Conservation (phyloP, 2,329 filamentous ascomycete genomes). For the Aspergillus sp. region DNA sequence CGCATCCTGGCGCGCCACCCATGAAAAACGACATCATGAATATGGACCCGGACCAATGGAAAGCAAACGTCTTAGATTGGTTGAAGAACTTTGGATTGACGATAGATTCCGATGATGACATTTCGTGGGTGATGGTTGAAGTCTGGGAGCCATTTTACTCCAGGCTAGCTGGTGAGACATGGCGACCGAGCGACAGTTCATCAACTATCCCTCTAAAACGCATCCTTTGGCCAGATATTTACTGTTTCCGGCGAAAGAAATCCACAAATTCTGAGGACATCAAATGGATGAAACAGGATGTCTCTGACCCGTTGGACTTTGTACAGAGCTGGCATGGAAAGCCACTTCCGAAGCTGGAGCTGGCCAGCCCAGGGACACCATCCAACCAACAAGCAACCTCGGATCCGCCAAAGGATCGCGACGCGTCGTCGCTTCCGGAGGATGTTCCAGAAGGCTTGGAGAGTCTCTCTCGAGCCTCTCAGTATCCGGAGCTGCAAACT, state of each 20-base stretch:
- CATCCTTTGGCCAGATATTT: slow-evolving; percentile 44
- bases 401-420: slow-evolving; percentile 21
- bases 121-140: slow-evolving; percentile 42
- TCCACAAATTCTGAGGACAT: slow-evolving; percentile 13
- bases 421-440: slow-evolving; percentile 19
- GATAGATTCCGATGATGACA: slow-evolving; percentile 27
- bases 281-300: slow-evolving; percentile 17
- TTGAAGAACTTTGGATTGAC: slow-evolving; percentile 35
- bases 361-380: slow-evolving; percentile 13
- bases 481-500: slow-evolving; percentile 40
- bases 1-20: slow-evolving; percentile 8
- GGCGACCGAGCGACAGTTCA: slow-evolving; percentile 24
- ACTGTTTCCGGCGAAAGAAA: slow-evolving; percentile 40
- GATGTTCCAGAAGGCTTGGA: slow-evolving; percentile 31
- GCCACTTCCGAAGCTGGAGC: slow-evolving; percentile 21
- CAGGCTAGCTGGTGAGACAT: slow-evolving; percentile 32
- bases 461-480: slow-evolving; percentile 37
- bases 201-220: slow-evolving; percentile 35
- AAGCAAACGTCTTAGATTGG: slow-evolving; percentile 35
- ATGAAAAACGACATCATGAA: slow-evolving; percentile 6
- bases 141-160: slow-evolving; percentile 40
- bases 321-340: slow-evolving; percentile 39
- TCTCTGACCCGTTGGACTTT: slow-evolving; percentile 41
- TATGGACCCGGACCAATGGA: slow-evolving; percentile 32
- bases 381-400: slow-evolving; percentile 16